phyloP scores from a whole-genome alignment of 1,139 yeast species.

The Saccharomyces uvarum region DNA sequence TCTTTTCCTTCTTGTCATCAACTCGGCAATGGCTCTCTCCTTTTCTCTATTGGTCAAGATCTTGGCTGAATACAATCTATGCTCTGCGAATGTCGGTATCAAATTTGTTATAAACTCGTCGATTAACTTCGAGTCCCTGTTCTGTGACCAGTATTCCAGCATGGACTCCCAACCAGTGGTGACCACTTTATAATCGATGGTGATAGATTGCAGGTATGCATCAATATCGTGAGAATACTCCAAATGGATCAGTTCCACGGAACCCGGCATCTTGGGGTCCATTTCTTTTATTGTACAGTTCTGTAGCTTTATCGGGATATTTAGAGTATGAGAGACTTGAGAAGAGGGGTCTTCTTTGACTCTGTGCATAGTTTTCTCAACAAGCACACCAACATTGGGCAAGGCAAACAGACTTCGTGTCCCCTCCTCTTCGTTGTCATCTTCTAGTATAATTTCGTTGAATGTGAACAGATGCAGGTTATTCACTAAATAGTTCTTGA shows the following conservation, averaged over 20 bases:
- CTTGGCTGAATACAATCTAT: conserved; percentile 25
- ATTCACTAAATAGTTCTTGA: conserved; percentile 31
- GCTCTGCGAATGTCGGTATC: conserved; percentile 19
- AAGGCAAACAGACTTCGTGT: conserved; percentile 25
- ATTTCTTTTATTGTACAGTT: conserved; percentile 26
- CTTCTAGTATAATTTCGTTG: conserved; percentile 18
- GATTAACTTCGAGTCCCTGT: conserved; percentile 4
- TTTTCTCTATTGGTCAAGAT: conserved; percentile 22
- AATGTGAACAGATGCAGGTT: conserved; percentile 28
- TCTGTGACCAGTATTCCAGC: conserved; percentile 12
- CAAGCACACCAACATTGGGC: conserved; percentile 28
- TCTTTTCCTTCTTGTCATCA: conserved; percentile 28
- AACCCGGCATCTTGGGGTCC: conserved; percentile 11
- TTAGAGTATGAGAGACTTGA: conserved; percentile 4
- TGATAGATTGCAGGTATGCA: conserved; percentile 21
- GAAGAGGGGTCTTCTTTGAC: conserved; percentile 1
- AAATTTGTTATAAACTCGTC: conserved; percentile 16
- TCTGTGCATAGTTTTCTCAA: conserved; percentile 14
- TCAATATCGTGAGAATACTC: conserved; percentile 30
- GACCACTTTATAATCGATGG: conserved; percentile 17
- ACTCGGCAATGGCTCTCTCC: conserved; percentile 24
- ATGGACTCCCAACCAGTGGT: conserved; percentile 26
- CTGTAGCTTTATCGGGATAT: conserved; percentile 27
- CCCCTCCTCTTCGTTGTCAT: conserved; percentile 3
- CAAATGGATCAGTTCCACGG: conserved; percentile 24